These are phyloP conservation scores for Fraxinus baroniana DNA, from an alignment of 305 asterid genomes.

Conservation along the genomic window DNA sequence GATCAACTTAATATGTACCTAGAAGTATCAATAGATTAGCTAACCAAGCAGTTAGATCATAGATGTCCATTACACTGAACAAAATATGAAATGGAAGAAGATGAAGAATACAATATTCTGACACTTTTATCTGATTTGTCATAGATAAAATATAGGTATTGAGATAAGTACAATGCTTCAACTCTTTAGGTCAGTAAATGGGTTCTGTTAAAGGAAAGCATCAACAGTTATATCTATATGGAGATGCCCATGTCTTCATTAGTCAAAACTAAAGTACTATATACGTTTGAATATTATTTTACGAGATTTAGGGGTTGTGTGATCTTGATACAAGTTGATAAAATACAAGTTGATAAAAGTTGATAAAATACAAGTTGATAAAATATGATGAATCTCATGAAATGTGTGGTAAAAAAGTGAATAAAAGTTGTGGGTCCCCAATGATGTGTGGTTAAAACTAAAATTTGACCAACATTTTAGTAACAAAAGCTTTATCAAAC, in stretches of 20 bases:
- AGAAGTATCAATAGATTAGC: not conserved
- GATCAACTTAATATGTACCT: not conserved
- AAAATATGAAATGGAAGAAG: not conserved
- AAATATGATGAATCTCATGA: not conserved
- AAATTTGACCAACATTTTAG: not conserved
- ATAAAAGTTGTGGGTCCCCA: not conserved
- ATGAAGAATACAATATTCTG: not conserved
- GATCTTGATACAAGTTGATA: not conserved
- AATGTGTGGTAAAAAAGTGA: not conserved
- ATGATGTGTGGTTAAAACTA: not conserved
- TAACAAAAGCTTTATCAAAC: not conserved
- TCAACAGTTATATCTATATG: not conserved
- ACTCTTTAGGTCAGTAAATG: not conserved
- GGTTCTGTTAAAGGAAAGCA: not conserved
- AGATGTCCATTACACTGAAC: not conserved
- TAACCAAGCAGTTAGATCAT: not conserved
- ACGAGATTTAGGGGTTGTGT: not conserved
- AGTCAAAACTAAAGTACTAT: not conserved
- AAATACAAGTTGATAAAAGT: too few species aligned
- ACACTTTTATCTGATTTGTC: not conserved
- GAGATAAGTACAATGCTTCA: not conserved
- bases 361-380: too few species aligned
- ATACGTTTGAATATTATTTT: not conserved
- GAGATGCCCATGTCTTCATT: not conserved
- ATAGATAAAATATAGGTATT: not conserved